Evolutionary conservation across 2,329 filamentous ascomycete species (phyloP), one percentile per base, ranked within the genome.

Genomic region (Xylogone sp.): DNA sequence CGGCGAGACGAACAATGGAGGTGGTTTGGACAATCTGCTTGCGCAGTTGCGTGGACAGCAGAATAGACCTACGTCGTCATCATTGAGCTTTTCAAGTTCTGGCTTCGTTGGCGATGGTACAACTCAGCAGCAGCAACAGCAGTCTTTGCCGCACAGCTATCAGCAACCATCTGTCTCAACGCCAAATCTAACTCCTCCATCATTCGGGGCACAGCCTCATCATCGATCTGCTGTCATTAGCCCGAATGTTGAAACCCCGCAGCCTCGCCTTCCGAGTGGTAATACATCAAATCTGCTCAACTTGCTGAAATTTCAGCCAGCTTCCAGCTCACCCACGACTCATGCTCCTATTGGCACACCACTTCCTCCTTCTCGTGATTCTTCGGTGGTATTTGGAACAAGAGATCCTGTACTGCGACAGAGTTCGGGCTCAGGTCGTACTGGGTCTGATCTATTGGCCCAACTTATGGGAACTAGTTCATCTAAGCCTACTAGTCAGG

Each of bases 281-380:
- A 54, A 53, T 21, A n/a, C 58, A 20, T 74, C 75, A 56, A 82
- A 79, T 61, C 67, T 88, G 57, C 74, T 88, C 53, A 86, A 80
- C 62, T 68, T 88, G 54, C 74, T 88, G 56, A 84, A 83, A 67
- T 86, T 84, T 69, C 83, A 78, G 55, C 74, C 79, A 58, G 68
- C 74, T 39, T 57, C 64, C 48, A 51, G 44, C 18, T 46, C 54
- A 22, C 42, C 51, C 12, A 59, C 39, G 31, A 58, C 59, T 43
- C 53, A 61, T 46, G 53, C 56, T 19, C 61, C 62, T 10, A 65
- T 64, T 48, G 62, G 61, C 21, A 61, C 60, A 31, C 60, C 63
- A 48, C 51, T 61, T n/a, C 58, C 59, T 51, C 58, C 57, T 42
- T 61, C 64, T 3, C 62, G 62, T 20, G 59, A 64, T 27, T 39